These are phyloP conservation scores for Blastobotrys petasosporus DNA, from an alignment of 1,139 yeast genomes.

Conservation along the genomic window DNA sequence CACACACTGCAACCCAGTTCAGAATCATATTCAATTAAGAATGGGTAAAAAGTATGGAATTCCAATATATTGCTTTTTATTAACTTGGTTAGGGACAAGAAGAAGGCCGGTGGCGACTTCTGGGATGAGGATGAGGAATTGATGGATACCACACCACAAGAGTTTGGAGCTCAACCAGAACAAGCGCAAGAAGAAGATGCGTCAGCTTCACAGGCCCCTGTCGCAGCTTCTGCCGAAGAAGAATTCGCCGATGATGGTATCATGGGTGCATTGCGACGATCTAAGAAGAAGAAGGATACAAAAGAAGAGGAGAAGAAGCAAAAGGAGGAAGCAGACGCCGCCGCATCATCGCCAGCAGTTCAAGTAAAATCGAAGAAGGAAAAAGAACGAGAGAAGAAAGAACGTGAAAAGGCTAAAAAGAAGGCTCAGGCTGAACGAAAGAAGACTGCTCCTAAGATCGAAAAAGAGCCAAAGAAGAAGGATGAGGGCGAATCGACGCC, in stretches of 20 bases:
- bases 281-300: conserved; percentile 67
- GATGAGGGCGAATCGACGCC: conserved; percentile 14
- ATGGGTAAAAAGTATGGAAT: conserved; percentile 35
- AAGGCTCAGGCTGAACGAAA: conserved; percentile 85
- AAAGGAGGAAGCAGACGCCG: conserved; percentile 29
- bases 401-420: conserved; percentile 90
- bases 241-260: conserved; percentile 55
- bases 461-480: conserved; percentile 39
- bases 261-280: conserved; percentile 72
- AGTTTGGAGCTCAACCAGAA: conserved; percentile 38
- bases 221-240: conserved; percentile 34
- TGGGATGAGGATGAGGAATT: conserved; percentile 81
- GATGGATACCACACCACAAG: conserved; percentile 48
- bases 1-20: too few relatives aligned
- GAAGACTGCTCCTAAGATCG: conserved; percentile 68
- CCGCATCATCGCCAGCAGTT: conserved; percentile 33
- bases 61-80: not conserved
- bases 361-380: conserved; percentile 84
- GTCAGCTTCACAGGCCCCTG: conserved; percentile 19
- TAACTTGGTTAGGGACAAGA: conserved; percentile 33
- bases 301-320: conserved; percentile 47
- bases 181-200: conserved; percentile 17
- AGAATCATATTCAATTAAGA: conserved; percentile 5
- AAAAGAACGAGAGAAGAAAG: conserved; percentile 96
- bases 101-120: conserved; percentile 59